phyloP scores from a whole-genome alignment of 2,329 filamentous ascomycete genomes.

The Aureobasidium sp. region DNA sequence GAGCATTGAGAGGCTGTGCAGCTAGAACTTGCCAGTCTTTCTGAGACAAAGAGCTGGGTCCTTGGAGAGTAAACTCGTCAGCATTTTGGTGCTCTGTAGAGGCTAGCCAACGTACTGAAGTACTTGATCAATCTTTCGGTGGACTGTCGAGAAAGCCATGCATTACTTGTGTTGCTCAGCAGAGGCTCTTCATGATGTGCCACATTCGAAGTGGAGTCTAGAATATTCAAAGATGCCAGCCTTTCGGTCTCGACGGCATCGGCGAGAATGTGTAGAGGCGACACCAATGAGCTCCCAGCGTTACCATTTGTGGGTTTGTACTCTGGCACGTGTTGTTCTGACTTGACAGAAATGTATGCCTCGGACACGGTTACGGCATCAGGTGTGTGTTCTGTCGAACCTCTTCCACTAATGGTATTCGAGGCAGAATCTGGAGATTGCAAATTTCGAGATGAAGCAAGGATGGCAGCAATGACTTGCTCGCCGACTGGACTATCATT shows the following conservation, averaged over 20 bases:
- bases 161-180: background rate
- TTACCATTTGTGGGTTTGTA: background rate
- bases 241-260: background rate
- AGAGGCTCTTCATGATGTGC: background rate
- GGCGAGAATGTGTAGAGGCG: background rate
- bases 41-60: background rate
- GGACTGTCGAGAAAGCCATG: background rate
- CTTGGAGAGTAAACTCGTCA: background rate
- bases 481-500: background rate
- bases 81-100: background rate
- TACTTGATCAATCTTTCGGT: background rate
- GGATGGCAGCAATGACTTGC: background rate
- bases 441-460: background rate
- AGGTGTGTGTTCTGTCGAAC: background rate
- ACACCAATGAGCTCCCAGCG: background rate
- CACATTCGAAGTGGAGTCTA: background rate
- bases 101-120: background rate
- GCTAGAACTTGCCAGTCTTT: conserved; percentile 1
- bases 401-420: background rate
- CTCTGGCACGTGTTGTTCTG: background rate
- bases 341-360: background rate
- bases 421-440: background rate
- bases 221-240: background rate
- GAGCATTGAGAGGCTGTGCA: background rate
- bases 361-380: background rate